Percentiles rank a stretch among this genome's conserved stretches.
Evolutionary conservation across 805 yeast species (phyloP).

Genomic region (Pichia eremophila): DNA sequence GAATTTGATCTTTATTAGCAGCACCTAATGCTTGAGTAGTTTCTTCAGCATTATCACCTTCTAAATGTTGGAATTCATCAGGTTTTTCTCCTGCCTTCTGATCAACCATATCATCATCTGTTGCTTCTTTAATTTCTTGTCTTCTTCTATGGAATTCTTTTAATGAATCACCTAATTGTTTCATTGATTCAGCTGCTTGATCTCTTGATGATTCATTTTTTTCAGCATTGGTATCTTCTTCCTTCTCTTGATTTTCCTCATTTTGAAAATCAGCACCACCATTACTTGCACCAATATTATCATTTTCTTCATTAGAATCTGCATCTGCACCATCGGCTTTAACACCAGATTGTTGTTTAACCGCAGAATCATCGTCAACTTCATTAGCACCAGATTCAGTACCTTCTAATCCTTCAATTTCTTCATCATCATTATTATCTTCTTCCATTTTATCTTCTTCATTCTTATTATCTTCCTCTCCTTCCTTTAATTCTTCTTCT

Average conservation of each 20-base stretch:
- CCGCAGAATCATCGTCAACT: constrained; percentile 26
- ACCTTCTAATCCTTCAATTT: constrained; percentile 23
- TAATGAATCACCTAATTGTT: constrained; percentile 83
- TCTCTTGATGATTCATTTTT: constrained; percentile 52
- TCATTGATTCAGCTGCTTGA: constrained; percentile 65
- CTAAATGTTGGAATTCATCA: constrained; percentile 79
- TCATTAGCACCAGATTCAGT: constrained; percentile 27
- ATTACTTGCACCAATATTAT: constrained; percentile 63
- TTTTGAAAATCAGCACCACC: constrained; percentile 29
- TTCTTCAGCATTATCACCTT: constrained; percentile 65
- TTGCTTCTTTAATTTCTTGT: constrained; percentile 73
- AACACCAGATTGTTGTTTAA: constrained; percentile 25
- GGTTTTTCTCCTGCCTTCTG: constrained; percentile 58
- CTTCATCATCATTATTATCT: constrained; percentile 24
- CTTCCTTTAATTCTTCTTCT: constrained; percentile 23
- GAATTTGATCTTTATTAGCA: constrained; percentile 71
- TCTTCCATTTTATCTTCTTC: constrained; percentile 19
- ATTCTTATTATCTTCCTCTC: constrained; percentile 17
- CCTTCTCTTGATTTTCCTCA: constrained; percentile 34
- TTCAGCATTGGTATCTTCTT: constrained; percentile 37
- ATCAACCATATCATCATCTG: constrained; percentile 42
- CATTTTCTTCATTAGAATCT: constrained; percentile 33
- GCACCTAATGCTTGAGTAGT: constrained; percentile 93
- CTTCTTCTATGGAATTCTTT: constrained; percentile 87
- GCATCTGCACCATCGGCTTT: constrained; percentile 31